A percentile compares a stretch with the other conserved stretches of the same genome.
phyloP scores from a whole-genome alignment of 345 rosid species.

The Mallotus nudiflorus region DNA sequence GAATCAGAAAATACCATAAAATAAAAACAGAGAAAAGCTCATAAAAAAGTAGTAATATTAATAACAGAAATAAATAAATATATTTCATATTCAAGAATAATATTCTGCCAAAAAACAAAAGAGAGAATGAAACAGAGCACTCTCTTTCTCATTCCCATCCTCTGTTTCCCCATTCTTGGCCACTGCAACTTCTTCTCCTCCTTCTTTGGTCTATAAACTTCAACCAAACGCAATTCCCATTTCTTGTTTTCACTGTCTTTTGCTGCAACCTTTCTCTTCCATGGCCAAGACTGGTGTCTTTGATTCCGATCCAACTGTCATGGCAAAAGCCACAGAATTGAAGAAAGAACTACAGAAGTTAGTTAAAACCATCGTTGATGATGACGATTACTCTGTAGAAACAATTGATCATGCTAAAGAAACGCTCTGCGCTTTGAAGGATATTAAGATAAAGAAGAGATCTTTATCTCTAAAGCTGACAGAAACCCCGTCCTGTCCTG shows the following conservation, averaged over 20 bases:
- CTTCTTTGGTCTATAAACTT: neutral
- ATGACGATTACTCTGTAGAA: slow-evolving; percentile 56
- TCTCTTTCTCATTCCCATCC: slow-evolving; percentile 10
- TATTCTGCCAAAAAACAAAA: too few species aligned
- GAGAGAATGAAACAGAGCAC: slow-evolving; percentile 22
- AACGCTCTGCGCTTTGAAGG: slow-evolving; percentile 50
- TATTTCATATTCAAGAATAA: too few species aligned
- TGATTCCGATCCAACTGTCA: slow-evolving; percentile 64
- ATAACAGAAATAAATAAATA: too few species aligned
- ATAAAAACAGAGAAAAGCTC: too few species aligned
- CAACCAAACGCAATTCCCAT: neutral
- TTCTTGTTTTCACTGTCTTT: neutral
- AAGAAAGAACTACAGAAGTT: slow-evolving; percentile 71
- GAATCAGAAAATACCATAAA: too few species aligned
- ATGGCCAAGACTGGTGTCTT: slow-evolving; percentile 37
- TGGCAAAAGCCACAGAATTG: slow-evolving; percentile 58
- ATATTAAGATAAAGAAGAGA: slow-evolving; percentile 51
- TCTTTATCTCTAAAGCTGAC: slow-evolving; percentile 50
- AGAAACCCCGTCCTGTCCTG: slow-evolving; percentile 60
- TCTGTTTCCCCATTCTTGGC: neutral
- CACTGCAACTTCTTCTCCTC: neutral
- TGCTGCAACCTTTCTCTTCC: neutral
- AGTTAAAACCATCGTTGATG: slow-evolving; percentile 59
- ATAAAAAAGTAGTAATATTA: too few species aligned
- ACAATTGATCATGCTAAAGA: slow-evolving; percentile 70